A percentile compares a stretch with the other conserved stretches of the same genome.
phyloP scores from a whole-genome alignment of 2,329 filamentous ascomycete species.

The Penicillium fuscoglaucum region DNA sequence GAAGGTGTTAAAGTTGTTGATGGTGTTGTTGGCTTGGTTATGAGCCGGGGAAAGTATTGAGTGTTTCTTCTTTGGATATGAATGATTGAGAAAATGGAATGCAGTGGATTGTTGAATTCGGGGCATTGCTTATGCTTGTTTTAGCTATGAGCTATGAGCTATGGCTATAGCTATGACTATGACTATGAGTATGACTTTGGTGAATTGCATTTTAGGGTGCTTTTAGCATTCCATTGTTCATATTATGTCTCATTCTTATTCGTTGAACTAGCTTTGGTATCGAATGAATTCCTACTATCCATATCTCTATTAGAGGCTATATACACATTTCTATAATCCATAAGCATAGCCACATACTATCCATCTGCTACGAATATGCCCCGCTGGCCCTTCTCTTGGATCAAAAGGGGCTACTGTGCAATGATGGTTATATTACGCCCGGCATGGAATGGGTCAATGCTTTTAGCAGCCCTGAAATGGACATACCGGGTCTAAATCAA shows the following conservation, averaged over 20 bases:
- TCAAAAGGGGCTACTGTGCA: too few species aligned
- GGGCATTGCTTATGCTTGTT: neutral
- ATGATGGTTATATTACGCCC: too few species aligned
- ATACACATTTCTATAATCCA: neutral
- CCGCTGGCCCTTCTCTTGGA: too few species aligned
- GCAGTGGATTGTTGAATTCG: neutral
- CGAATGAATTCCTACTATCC: neutral
- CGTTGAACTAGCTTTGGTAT: neutral
- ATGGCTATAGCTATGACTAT: neutral
- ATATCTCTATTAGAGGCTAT: neutral
- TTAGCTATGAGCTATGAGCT: neutral
- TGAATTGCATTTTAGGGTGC: neutral
- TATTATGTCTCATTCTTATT: neutral
- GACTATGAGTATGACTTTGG: neutral
- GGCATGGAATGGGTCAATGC: too few species aligned
- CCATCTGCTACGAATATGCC: too few species aligned
- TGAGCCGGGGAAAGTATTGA: conserved; percentile 35
- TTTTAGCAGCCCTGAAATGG: too few species aligned
- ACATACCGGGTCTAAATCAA: too few species aligned
- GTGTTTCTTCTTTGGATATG: neutral
- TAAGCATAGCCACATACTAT: neutral
- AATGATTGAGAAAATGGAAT: conserved; percentile 12
- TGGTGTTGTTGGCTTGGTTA: conserved; percentile 55
- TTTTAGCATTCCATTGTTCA: neutral
- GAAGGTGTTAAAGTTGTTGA: conserved; percentile 57